Evolutionary conservation across 2,329 filamentous ascomycete genomes (phyloP), one percentile per base, ranked within the genome.

Genomic region (Aspergillus quadrilineatus): DNA sequence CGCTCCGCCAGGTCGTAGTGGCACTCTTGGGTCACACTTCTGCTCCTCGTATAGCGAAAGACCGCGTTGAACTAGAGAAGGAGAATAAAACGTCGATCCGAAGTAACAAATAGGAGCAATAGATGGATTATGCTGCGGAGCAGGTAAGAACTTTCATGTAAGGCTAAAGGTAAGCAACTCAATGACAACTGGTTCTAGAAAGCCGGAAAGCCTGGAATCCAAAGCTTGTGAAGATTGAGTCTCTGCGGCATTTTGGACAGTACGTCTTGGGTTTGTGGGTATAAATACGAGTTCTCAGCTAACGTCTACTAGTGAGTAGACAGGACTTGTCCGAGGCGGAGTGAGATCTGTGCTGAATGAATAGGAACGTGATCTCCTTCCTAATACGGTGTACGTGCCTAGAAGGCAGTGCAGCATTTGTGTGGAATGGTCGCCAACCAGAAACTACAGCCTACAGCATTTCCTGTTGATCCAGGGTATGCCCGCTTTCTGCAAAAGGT

Each of bases 381-480:
- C 37, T 32, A 63, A 59, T 26, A 55, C 61, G 6, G 57, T 58
- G 14, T 62, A 63, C 29, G 61, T 43, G 6, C 55, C 61, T n/a
- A 60, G 26, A 63, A 63, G 32, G 4, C 50, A 9, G 50, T 62
- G n/a, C 57, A 60, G 34, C 58, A 60, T 41, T 63, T 22, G 3
- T 22, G 22, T 17, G 59, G 49, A 30, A 50, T 55, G 2, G 58
- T 54, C 37, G 50, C 56, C 4, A 17, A 36, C 9, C 50, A 59
- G 15, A 56, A 60, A 9, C 49, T 45, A 3, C 61, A 57, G 59
- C 46, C 65, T 6, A 63, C 36, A 32, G 58, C 63, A 2, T 65
- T 66, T 41, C 49, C 61, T 2, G 29, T 65, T 49, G 60, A 64
- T 45, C 64, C 64, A n/a, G 63, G 58, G 58, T 57, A 28, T 28